Conservation (phyloP, 2,329 filamentous ascomycete genomes). For the Mollisia scopiformis region DNA sequence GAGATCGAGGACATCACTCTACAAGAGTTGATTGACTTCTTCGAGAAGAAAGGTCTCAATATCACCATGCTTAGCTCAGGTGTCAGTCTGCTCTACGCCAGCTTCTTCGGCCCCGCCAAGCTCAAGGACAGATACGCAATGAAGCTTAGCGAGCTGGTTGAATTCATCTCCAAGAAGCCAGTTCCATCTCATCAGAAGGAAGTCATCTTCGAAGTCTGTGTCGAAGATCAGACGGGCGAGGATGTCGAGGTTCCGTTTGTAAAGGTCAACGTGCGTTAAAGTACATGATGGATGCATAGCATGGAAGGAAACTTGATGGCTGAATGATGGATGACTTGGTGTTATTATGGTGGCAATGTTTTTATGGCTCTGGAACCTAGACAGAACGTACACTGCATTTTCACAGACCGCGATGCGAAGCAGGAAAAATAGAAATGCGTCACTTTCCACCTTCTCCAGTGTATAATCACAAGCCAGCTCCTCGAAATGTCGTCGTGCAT, state of each 20-base stretch:
- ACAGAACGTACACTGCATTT: slow-evolving; percentile 6
- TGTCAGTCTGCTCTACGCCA: slow-evolving; percentile 90
- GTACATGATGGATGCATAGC: slow-evolving; percentile 16
- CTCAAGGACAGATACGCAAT: slow-evolving; percentile 80
- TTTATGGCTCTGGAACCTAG: slow-evolving; percentile 16
- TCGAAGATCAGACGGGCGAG: slow-evolving; percentile 84
- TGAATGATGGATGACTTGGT: slow-evolving; percentile 8
- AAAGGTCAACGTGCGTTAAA: slow-evolving; percentile 68
- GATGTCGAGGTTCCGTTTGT: slow-evolving; percentile 98
- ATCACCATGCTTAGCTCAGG: slow-evolving; percentile 97
- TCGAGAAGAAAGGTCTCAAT: slow-evolving; percentile 77
- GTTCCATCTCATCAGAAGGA: slow-evolving; percentile 92
- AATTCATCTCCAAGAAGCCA: slow-evolving; percentile 87
- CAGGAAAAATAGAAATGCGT: slow-evolving; percentile 9
- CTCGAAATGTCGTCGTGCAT: no score
- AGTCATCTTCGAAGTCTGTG: slow-evolving; percentile 94
- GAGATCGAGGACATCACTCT: slow-evolving; percentile 87
- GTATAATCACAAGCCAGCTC: no score
- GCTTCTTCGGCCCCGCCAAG: slow-evolving; percentile 80
- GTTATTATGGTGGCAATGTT: neutral
- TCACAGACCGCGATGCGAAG: slow-evolving; percentile 10
- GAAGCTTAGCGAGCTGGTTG: slow-evolving; percentile 87
- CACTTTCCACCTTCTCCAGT: neutral
- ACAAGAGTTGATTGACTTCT: slow-evolving; percentile 79
- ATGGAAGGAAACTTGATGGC: slow-evolving; percentile 18